A percentile compares a stretch with the other conserved stretches of the same genome.
Conservation (phyloP, 2,329 filamentous ascomycete genomes). For the Calycina herbarum region DNA sequence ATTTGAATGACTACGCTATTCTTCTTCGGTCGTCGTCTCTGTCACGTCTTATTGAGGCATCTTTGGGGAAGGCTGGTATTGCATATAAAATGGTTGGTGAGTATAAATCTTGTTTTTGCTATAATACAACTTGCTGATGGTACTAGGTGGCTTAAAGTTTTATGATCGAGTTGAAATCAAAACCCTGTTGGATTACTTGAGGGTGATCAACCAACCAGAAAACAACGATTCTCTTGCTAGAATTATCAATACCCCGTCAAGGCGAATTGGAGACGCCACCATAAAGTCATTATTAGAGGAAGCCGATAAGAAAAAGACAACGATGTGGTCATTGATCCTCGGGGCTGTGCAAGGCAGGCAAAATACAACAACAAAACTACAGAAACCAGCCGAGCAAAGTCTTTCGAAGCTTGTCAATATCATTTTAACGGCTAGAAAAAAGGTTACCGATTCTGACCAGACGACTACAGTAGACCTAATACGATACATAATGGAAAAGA, state of each 20-base stretch:
- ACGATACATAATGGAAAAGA: slow-evolving; percentile 59
- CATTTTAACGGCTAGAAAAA: slow-evolving; percentile 56
- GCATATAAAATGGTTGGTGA: slow-evolving; percentile 86
- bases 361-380: slow-evolving; percentile 53
- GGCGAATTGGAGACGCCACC: slow-evolving; percentile 78
- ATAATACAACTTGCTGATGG: slow-evolving; percentile 19
- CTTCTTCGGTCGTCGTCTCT: slow-evolving; percentile 81
- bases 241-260: slow-evolving; percentile 80
- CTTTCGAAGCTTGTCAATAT: slow-evolving; percentile 59
- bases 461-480: slow-evolving; percentile 42
- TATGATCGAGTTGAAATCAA: slow-evolving; percentile 92
- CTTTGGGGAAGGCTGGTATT: slow-evolving; percentile 76
- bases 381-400: slow-evolving; percentile 54
- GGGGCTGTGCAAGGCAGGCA: slow-evolving; percentile 53
- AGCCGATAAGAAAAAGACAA: slow-evolving; percentile 66
- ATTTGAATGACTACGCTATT: slow-evolving; percentile 78
- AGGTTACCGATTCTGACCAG: slow-evolving; percentile 42
- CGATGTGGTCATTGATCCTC: slow-evolving; percentile 76
- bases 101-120: slow-evolving; percentile 24
- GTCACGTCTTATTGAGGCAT: slow-evolving; percentile 82
- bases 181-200: slow-evolving; percentile 81
- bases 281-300: slow-evolving; percentile 73
- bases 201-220: slow-evolving; percentile 78
- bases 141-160: slow-evolving; percentile 71
- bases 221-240: slow-evolving; percentile 84